Evolutionary conservation across 305 asterid species (phyloP).

Genomic region (Fraxinus nigra): DNA sequence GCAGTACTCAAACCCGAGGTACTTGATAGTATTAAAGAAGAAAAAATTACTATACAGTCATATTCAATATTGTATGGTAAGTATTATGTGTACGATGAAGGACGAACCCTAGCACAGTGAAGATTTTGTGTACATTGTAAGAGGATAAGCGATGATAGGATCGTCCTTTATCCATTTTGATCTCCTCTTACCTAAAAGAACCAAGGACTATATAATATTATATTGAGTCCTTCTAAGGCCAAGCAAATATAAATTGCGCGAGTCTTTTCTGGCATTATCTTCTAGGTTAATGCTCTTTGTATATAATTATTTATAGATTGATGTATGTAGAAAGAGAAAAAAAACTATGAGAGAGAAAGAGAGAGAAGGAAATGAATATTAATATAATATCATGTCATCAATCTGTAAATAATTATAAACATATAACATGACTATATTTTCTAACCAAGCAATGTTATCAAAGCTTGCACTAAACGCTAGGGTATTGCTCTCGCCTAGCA

Average conservation of each 20-base stretch:
- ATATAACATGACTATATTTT: background rate
- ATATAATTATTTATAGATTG: no score
- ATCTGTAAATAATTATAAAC: no score
- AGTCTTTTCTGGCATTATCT: background rate
- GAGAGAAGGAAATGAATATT: no score
- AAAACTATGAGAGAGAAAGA: no score
- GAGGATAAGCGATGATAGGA: background rate
- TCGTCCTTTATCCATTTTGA: background rate
- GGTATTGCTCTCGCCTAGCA: background rate
- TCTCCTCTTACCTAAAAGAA: background rate
- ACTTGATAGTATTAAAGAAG: background rate
- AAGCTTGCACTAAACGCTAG: background rate
- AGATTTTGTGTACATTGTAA: background rate
- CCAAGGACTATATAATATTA: background rate
- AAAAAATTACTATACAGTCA: background rate
- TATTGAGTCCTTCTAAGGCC: background rate
- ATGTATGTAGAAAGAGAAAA: no score
- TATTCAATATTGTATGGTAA: background rate
- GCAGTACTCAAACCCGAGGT: background rate
- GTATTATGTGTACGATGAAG: background rate
- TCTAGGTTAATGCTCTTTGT: no score
- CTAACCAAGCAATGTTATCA: background rate
- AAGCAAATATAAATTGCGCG: background rate
- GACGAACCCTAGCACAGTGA: background rate
- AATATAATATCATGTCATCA: no score